Conservation (phyloP, 495 filamentous ascomycete species). For the Chaetomium tenue region DNA sequence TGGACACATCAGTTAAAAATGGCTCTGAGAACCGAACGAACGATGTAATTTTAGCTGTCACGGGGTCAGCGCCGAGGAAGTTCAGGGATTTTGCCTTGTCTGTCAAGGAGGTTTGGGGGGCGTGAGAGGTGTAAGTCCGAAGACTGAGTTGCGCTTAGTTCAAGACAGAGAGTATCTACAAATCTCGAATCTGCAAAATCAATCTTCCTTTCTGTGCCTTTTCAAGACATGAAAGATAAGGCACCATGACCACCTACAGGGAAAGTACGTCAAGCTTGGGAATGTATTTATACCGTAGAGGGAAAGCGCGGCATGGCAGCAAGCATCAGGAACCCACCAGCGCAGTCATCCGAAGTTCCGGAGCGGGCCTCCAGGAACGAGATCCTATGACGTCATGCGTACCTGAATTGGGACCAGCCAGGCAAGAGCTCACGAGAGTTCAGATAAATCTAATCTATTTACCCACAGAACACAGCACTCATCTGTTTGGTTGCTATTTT, state of each 20-base stretch:
- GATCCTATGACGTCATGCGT: constrained; percentile 6
- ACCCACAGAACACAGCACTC: not conserved
- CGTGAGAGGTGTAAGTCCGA: not conserved
- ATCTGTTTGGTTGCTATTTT: too few relatives aligned
- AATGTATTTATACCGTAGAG: too few relatives aligned
- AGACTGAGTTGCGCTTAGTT: too few relatives aligned
- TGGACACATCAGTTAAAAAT: constrained; percentile 40
- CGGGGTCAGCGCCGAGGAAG: constrained; percentile 36
- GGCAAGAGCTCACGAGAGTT: not conserved
- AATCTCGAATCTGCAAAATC: too few relatives aligned
- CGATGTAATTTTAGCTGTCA: constrained; percentile 40
- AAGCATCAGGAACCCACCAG: too few relatives aligned
- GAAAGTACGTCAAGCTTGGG: too few relatives aligned
- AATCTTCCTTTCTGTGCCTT: too few relatives aligned
- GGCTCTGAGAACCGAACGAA: constrained; percentile 44
- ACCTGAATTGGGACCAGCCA: not conserved
- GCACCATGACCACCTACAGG: too few relatives aligned
- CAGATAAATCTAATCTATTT: not conserved
- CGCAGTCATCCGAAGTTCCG: not conserved
- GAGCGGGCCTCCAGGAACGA: not conserved
- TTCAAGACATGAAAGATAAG: too few relatives aligned
- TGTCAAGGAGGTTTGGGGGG: constrained; percentile 35
- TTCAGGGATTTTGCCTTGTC: constrained; percentile 41
- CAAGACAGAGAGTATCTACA: not conserved
- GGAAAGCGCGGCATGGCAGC: too few relatives aligned